These are phyloP conservation scores for Saccharum officinarum DNA, from an alignment of 176 grass and related monocot species.

Conservation along the genomic window DNA sequence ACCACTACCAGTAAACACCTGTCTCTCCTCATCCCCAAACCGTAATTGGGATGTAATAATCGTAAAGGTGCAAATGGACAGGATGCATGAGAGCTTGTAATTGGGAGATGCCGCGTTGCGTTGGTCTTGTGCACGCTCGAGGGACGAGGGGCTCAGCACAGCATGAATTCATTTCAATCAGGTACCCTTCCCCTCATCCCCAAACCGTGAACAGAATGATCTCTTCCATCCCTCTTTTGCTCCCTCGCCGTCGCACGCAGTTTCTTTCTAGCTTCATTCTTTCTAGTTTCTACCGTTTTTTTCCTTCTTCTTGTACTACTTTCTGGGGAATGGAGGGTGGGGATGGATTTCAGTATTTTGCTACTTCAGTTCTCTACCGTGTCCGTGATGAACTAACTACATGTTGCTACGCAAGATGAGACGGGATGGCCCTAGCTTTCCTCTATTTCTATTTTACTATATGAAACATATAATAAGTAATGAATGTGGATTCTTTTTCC, in stretches of 20 bases:
- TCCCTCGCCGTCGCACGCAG: neutral
- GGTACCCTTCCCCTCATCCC: slow-evolving; percentile 43
- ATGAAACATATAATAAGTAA: too few relatives aligned
- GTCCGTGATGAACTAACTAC: too few relatives aligned
- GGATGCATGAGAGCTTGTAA: slow-evolving; percentile 50
- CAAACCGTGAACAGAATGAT: slow-evolving; percentile 66
- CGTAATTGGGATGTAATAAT: too few relatives aligned
- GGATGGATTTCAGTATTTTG: neutral
- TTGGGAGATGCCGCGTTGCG: slow-evolving; percentile 10
- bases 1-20: slow-evolving; percentile 1
- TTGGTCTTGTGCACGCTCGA: slow-evolving; percentile 20
- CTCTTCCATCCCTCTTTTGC: neutral
- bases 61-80: too few relatives aligned
- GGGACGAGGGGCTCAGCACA: neutral
- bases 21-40: too few relatives aligned
- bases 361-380: neutral
- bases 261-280: neutral
- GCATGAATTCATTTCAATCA: slow-evolving; percentile 46
- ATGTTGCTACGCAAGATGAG: too few relatives aligned
- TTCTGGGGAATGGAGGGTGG: neutral
- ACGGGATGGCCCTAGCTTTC: too few relatives aligned
- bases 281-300: neutral
- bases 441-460: too few relatives aligned
- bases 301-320: neutral
- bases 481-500: too few relatives aligned